These are phyloP conservation scores for Trametes maxima DNA, from an alignment of 768 basidiomycete genomes.

Conservation along the genomic window DNA sequence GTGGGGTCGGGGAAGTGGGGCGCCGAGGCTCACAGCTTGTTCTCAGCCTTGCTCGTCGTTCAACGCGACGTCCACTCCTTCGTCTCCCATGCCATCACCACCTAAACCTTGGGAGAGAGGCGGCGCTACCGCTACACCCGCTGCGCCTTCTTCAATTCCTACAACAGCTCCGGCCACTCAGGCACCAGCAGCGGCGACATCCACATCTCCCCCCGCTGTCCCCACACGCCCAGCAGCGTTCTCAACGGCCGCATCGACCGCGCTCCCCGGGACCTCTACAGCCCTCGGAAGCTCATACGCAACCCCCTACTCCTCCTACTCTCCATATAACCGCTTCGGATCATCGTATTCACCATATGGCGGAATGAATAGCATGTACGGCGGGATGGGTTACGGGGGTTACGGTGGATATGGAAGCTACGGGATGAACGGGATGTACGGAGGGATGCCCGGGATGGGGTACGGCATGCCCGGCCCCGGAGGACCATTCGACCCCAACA, in stretches of 20 bases:
- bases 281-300: constrained; percentile 33
- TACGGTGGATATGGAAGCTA: constrained; percentile 44
- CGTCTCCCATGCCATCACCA: constrained; percentile 66
- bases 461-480: constrained; percentile 45
- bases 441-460: constrained; percentile 46
- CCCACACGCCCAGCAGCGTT: constrained; percentile 68
- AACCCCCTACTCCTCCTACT: constrained; percentile 43
- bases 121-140: constrained; percentile 36
- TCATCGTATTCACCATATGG: constrained; percentile 44
- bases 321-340: constrained; percentile 49
- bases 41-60: constrained; percentile 12
- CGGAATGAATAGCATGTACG: constrained; percentile 44
- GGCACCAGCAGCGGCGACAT: constrained; percentile 22
- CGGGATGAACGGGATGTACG: constrained; percentile 37
- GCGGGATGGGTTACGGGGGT: constrained; percentile 49
- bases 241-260: constrained; percentile 24
- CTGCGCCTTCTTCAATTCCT: constrained; percentile 34
- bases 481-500: constrained; percentile 48
- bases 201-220: constrained; percentile 41
- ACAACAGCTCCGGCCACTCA: constrained; percentile 28
- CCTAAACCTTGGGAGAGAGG: constrained; percentile 91
- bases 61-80: constrained; percentile 16
- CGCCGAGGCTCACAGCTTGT: background rate
- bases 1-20: background rate
- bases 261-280: constrained; percentile 35